These are phyloP conservation scores for Carex sylvatica DNA, from an alignment of 202 grass and related monocot species.

Conservation along the genomic window DNA sequence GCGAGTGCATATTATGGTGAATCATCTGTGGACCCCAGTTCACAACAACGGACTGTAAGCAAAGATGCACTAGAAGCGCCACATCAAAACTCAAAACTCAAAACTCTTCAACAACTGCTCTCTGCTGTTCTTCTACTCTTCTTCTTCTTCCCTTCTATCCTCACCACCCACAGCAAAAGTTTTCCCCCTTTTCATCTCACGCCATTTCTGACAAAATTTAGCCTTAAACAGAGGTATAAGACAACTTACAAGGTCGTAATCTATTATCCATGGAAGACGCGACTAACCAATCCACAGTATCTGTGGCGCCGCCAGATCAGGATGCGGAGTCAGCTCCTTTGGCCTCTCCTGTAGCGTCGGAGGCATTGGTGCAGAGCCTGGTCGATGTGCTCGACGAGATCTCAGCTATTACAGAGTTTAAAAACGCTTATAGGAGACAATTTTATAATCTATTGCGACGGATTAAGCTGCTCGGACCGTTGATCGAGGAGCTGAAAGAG, in stretches of 20 bases:
- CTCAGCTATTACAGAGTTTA: constrained; percentile 56
- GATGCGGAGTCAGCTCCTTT: constrained; percentile 14
- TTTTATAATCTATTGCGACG: constrained; percentile 82
- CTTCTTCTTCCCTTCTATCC: neutral
- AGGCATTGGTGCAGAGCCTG: constrained; percentile 45
- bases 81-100: neutral
- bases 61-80: neutral
- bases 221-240: neutral
- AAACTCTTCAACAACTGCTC: neutral
- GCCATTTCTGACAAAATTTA: constrained; percentile 12
- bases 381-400: constrained; percentile 58
- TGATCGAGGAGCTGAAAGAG: constrained; percentile 94
- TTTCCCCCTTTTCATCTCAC: neutral
- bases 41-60: neutral
- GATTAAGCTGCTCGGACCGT: constrained; percentile 83
- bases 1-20: neutral
- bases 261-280: constrained; percentile 14
- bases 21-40: neutral
- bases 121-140: constrained; percentile 1
- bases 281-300: neutral
- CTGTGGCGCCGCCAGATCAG: constrained; percentile 6
- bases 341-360: neutral
- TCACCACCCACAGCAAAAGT: neutral
- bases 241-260: neutral
- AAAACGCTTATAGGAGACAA: constrained; percentile 76